These are phyloP conservation scores for Pistacia integerrima DNA, from an alignment of 345 rosid species.

Conservation along the genomic window DNA sequence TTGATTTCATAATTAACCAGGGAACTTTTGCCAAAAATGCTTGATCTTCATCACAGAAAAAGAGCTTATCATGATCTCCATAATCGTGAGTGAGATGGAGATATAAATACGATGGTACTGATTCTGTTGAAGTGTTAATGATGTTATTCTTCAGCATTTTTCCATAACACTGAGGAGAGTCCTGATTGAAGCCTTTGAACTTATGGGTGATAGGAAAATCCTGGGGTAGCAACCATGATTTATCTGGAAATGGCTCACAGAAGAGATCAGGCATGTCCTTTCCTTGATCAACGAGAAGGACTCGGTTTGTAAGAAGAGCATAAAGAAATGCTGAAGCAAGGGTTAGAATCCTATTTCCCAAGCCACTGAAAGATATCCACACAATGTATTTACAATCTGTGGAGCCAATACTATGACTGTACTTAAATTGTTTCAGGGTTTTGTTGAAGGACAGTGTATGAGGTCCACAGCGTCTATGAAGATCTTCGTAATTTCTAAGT, in stretches of 20 bases:
- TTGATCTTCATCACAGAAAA: constrained; percentile 65
- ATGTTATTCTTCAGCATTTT: constrained; percentile 50
- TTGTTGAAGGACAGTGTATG: constrained; percentile 41
- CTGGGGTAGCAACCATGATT: constrained; percentile 55
- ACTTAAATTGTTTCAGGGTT: constrained; percentile 34
- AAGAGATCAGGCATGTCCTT: constrained; percentile 53
- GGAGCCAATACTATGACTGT: constrained; percentile 20
- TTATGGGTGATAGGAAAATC: constrained; percentile 43
- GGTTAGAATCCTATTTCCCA: constrained; percentile 69
- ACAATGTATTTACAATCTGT: constrained; percentile 61
- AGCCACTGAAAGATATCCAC: constrained; percentile 68
- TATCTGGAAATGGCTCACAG: constrained; percentile 67
- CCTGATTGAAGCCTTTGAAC: constrained; percentile 40
- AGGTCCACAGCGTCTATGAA: constrained; percentile 65
- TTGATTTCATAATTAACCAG: constrained; percentile 69
- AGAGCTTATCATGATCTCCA: constrained; percentile 62
- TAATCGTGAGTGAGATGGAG: constrained; percentile 67
- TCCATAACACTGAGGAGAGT: constrained; percentile 54
- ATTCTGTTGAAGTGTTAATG: constrained; percentile 24
- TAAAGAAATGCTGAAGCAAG: constrained; percentile 66
- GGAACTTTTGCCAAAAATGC: constrained; percentile 42
- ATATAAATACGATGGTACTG: constrained; percentile 45
- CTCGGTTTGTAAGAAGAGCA: constrained; percentile 63
- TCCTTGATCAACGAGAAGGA: constrained; percentile 65
- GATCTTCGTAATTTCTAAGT: constrained; percentile 62